Base-by-base conservation (phyloP, 129 eudicot species). In the Flaveria bidentis region DNA sequence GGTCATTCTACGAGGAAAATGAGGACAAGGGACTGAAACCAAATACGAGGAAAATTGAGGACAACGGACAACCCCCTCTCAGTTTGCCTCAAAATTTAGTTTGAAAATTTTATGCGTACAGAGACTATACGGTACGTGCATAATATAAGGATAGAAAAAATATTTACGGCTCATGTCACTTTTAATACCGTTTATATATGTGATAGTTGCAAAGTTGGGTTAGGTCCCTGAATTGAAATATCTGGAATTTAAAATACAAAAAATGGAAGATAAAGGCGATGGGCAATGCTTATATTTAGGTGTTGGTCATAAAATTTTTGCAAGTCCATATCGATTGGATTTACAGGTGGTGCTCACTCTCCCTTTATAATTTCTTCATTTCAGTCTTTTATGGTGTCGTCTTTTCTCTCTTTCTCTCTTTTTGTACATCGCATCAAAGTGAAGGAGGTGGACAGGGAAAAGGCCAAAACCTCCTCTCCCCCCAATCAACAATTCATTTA, bases 391-490 rank as follows among this genome's bases (percentile, higher is more conserved):
- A 60, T 57, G 71, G 82, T 71, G 77, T 66, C 71, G 82, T 79
- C 82, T 71, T 79, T 79, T 71, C 82, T 79, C 82, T 72, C 58
- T 25, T 25, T 78, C 82, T 78, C 77, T 47, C 76, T 78, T 70
- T 78, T 77, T 78, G 71, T 45, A 25, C 22, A 25, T 25, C 26
- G 26, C 30, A 28, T 61, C 17, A 12, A 46, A 78, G 71, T 70
- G 52, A 79, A 79, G 72, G 71, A 79, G 72, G 77, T 36, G 30
- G 73, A 36, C 67, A 71, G 77, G 45, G 82, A 79, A 78, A 79
- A 79, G 75, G 71, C 82, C 47, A 79, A 70, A 26, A 16, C 71
- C 30, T 75, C 60, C 44, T 65, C 62, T 7, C 33, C 22, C 23
- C 30, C 30, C 2, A 26, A 26, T 26, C 30, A 25, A 25, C 26